Conservation (phyloP, 2,329 filamentous ascomycete species). For the Ophiostoma quercus region DNA sequence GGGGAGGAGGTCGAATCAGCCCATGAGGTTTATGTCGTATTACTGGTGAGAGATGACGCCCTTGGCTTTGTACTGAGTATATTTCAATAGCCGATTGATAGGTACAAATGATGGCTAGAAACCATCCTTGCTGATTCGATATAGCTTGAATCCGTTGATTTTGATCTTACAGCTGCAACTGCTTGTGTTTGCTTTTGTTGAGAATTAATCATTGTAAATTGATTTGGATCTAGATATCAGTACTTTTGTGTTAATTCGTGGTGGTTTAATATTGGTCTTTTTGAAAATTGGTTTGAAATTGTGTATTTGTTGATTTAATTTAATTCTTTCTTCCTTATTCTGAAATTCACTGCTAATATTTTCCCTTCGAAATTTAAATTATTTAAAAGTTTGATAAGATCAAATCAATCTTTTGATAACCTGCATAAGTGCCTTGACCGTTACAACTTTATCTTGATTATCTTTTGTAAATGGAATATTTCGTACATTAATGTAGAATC, state of each 20-base stretch:
- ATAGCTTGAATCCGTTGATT: background rate
- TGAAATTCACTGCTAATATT: too few relatives aligned
- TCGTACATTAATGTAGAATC: background rate
- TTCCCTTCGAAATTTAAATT: too few relatives aligned
- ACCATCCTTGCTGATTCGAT: background rate
- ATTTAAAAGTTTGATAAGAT: too few relatives aligned
- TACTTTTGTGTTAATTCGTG: background rate
- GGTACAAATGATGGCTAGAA: background rate
- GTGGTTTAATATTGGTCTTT: background rate
- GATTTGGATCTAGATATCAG: too few relatives aligned
- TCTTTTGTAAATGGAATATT: background rate
- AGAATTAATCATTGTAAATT: background rate
- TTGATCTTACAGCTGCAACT: background rate
- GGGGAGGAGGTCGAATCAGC: background rate
- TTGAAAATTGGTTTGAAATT: background rate
- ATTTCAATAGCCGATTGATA: constrained; percentile 6
- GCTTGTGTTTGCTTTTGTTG: background rate
- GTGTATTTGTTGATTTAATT: background rate
- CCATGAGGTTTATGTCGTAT: background rate
- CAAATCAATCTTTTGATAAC: background rate
- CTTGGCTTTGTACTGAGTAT: background rate
- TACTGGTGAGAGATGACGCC: background rate
- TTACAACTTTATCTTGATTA: background rate
- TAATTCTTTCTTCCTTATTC: background rate
- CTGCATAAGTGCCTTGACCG: background rate